phyloP scores from a whole-genome alignment of 371 early-diverging fungal genomes.

The Rhizopus delemar region DNA sequence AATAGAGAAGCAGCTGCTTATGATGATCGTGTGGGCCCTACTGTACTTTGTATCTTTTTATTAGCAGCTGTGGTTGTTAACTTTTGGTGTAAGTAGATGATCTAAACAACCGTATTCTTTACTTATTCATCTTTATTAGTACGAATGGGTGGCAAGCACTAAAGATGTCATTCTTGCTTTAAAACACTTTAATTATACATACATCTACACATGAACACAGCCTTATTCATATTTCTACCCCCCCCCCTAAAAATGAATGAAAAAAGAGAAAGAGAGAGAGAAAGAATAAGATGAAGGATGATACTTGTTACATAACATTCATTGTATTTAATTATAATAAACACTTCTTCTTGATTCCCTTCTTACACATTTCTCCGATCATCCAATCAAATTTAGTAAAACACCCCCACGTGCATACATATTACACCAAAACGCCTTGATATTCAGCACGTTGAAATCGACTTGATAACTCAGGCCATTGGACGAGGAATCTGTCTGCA shows the following conservation, averaged over 20 bases:
- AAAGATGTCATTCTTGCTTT: not conserved
- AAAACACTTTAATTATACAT: too few relatives aligned
- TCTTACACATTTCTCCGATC: not conserved
- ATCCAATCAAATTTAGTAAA: constrained; percentile 10
- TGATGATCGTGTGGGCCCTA: constrained; percentile 69
- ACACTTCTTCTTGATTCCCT: not conserved
- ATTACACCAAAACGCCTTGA: constrained; percentile 71
- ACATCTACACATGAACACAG: too few relatives aligned
- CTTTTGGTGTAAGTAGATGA: constrained; percentile 78
- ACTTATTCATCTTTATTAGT: constrained; percentile 17
- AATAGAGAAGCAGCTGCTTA: constrained; percentile 59
- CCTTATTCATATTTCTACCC: too few relatives aligned
- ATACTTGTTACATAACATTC: too few relatives aligned
- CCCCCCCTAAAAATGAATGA: too few relatives aligned
- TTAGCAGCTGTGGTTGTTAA: constrained; percentile 78
- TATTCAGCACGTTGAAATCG: constrained; percentile 70
- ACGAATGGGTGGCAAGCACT: constrained; percentile 27
- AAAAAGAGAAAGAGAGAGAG: too few relatives aligned
- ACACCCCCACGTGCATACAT: constrained; percentile 23
- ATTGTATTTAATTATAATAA: constrained; percentile 1
- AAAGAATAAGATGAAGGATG: too few relatives aligned
- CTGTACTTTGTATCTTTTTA: constrained; percentile 75
- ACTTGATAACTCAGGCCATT: constrained; percentile 75
- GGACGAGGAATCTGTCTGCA: constrained; percentile 87
- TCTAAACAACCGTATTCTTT: constrained; percentile 69